A percentile compares a stretch with the other conserved stretches of the same genome.
phyloP scores from a whole-genome alignment of 352 stramenopile species.

The Phytopythium helicoides region DNA sequence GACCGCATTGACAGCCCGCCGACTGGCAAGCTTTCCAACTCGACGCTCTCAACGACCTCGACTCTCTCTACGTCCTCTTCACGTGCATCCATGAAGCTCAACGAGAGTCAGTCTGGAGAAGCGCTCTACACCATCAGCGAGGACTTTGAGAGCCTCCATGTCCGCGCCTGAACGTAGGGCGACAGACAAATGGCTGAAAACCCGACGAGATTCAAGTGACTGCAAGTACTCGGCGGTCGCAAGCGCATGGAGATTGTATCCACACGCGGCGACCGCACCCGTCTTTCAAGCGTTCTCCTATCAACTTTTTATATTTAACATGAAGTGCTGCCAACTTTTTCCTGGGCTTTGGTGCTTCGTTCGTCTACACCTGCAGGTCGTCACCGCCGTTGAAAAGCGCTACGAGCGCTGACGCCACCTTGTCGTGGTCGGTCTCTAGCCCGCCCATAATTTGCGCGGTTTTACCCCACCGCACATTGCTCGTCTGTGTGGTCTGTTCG shows the following conservation, averaged over 20 bases:
- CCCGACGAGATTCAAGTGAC: too few species aligned
- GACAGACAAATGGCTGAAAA: too few species aligned
- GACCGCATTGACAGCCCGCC: background rate
- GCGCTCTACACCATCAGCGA: constrained; percentile 62
- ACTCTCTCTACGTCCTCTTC: too few species aligned
- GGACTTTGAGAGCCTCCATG: constrained; percentile 31
- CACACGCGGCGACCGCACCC: too few species aligned
- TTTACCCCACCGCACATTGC: constrained; percentile 61
- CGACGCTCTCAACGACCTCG: constrained; percentile 14
- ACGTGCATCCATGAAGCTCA: too few species aligned
- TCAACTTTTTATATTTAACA: background rate
- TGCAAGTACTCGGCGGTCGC: too few species aligned
- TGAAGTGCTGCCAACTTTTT: background rate
- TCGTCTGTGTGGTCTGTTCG: constrained; percentile 17
- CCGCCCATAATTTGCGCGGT: constrained; percentile 59
- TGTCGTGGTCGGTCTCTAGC: constrained; percentile 37
- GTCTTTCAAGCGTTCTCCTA: too few species aligned
- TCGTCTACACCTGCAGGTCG: background rate
- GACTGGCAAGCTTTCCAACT: constrained; percentile 1
- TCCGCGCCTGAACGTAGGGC: constrained; percentile 9
- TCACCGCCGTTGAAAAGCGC: constrained; percentile 36
- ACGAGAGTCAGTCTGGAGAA: constrained; percentile 11
- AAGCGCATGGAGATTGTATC: too few species aligned
- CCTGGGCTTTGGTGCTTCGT: background rate
- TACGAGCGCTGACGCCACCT: constrained; percentile 58